Base-by-base conservation (phyloP, 2,329 filamentous ascomycete genomes). In the Alternaria sp. region DNA sequence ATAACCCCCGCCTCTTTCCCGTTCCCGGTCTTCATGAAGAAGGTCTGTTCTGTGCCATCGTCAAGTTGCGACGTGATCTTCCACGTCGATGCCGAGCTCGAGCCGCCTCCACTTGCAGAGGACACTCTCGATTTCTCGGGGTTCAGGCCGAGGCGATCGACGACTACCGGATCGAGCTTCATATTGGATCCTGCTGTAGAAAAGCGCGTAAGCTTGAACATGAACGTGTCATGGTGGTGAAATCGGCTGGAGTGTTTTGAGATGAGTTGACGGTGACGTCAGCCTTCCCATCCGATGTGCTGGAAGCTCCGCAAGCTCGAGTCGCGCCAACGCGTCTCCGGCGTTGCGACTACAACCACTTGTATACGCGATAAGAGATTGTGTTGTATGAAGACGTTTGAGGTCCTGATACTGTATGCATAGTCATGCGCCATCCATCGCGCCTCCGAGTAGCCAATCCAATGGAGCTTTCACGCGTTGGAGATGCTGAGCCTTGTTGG, bases 11-110 rank as follows among this genome's bases (percentile, higher is more conserved):
- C 85, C 18, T 86, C 84, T 3, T 80, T 73, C 0, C 89, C 90
- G 5, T 77, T 79, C 0, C 88, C 89, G 0, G 85, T 92, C 79
- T 94, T 94, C 78, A 94, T 86, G 75, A 94, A 94, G 71, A 86
- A 93, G 20, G 82, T 79, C 65, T 81, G 82, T 1, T 83, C 79
- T 44, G 80, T 80, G 30, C 85, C 87, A 68, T 87, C 80, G 16
- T 77, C 66, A 3, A 80, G 71, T 54, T 76, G 80, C 5, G 80
- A 80, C 5, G 79, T 81, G 45, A 87, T 82, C 74, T 89, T 91
- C 59, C 85, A 89, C 0, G 90, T 92, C 0, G 88, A 88, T 1
- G 90, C 84, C 65, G 81, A 83, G 57, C 81, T 83, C 59, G 91
- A 91, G 43, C 89, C 89, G 1, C 89, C 90, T 49, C 88, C 86